phyloP scores from a whole-genome alignment of 2,329 filamentous ascomycete species.

The Stemphylium lycopersici region DNA sequence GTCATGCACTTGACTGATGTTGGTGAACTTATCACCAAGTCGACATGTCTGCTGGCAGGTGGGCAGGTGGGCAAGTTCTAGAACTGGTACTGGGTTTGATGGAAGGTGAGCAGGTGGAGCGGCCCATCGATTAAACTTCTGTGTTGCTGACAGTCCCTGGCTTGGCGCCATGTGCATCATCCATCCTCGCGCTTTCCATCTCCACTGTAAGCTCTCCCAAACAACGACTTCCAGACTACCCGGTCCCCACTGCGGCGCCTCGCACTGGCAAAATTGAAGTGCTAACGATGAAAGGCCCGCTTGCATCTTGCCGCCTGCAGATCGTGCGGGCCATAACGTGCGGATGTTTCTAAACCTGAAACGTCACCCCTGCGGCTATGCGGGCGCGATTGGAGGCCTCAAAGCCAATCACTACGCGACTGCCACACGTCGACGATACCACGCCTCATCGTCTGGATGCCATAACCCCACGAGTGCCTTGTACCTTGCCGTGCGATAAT shows the following conservation, averaged over 20 bases:
- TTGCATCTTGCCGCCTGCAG: constrained; percentile 39
- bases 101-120: constrained; percentile 6
- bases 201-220: constrained; percentile 1
- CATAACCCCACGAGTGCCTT: constrained; percentile 14
- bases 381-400: constrained; percentile 35
- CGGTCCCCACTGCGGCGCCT: constrained; percentile 9
- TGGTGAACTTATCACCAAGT: neutral
- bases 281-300: constrained; percentile 26
- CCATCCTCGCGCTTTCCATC: constrained; percentile 1
- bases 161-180: constrained; percentile 9
- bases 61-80: neutral
- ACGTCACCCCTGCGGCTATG: constrained; percentile 30
- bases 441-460: constrained; percentile 32
- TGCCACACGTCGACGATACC: constrained; percentile 34
- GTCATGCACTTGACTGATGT: neutral
- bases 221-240: constrained; percentile 5
- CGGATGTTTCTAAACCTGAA: constrained; percentile 41
- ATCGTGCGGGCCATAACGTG: constrained; percentile 22
- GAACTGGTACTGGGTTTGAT: neutral
- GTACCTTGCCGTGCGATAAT: constrained; percentile 6
- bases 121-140: constrained; percentile 3
- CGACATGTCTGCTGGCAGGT: neutral
- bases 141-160: constrained; percentile 2
- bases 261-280: constrained; percentile 13
- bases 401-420: constrained; percentile 45